phyloP scores from a whole-genome alignment of 805 yeast genomes.

The Candida ipomoeae region DNA sequence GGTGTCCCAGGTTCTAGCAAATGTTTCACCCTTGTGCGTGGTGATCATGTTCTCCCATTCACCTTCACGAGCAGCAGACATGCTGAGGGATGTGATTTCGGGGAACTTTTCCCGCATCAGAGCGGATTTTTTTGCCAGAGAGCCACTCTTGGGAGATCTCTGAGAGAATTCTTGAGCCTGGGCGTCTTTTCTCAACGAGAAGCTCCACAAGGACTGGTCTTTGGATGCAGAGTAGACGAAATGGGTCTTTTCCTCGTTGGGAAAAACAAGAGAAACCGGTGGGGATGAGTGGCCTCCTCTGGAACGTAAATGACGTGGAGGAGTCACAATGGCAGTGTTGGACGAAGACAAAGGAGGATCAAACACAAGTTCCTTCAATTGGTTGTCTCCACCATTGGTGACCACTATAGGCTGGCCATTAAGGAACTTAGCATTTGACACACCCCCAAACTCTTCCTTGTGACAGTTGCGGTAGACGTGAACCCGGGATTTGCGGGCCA shows the following conservation, averaged over 20 bases:
- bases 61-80: constrained; percentile 70
- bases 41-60: constrained; percentile 94
- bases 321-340: constrained; percentile 63
- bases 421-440: constrained; percentile 66
- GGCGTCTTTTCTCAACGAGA: constrained; percentile 91
- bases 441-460: constrained; percentile 70
- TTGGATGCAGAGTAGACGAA: constrained; percentile 80
- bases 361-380: constrained; percentile 83
- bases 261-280: constrained; percentile 70
- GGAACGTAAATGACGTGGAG: constrained; percentile 87
- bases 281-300: constrained; percentile 98
- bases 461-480: constrained; percentile 75
- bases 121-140: constrained; percentile 31
- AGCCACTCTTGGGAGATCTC: constrained; percentile 41
- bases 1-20: constrained; percentile 91
- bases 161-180: constrained; percentile 94
- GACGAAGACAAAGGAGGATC: constrained; percentile 80
- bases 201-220: constrained; percentile 85
- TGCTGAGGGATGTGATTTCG: constrained; percentile 65
- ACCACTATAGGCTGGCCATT: constrained; percentile 90
- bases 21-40: constrained; percentile 75
- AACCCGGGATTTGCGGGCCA: constrained; percentile 65
- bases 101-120: constrained; percentile 68
- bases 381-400: constrained; percentile 88
- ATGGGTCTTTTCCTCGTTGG: constrained; percentile 73